Conservation (phyloP, 805 yeast genomes). For the Dipodascus albidus region DNA sequence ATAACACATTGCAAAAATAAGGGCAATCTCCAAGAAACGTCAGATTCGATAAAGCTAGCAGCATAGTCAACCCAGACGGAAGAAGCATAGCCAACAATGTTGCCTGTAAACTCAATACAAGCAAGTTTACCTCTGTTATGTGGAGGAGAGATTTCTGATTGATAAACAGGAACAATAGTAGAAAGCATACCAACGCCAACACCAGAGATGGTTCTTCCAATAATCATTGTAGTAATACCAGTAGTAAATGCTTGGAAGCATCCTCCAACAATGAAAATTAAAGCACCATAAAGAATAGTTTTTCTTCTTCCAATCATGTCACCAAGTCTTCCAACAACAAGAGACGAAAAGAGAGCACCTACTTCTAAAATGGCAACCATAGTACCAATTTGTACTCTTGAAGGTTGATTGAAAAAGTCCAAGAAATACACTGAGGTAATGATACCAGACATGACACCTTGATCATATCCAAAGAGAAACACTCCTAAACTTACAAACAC, state of each 20-base stretch:
- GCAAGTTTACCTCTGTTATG: conserved; percentile 78
- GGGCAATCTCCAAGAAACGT: conserved; percentile 71
- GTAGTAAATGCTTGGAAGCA: conserved; percentile 52
- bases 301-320: conserved; percentile 71
- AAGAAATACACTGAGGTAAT: conserved; percentile 63
- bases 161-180: conserved; percentile 79
- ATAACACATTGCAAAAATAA: conserved; percentile 63
- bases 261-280: conserved; percentile 72
- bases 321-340: conserved; percentile 66
- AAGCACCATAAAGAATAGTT: conserved; percentile 71
- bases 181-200: conserved; percentile 80
- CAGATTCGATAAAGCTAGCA: conserved; percentile 51
- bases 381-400: conserved; percentile 65
- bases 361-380: conserved; percentile 82
- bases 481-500: conserved; percentile 37
- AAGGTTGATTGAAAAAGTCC: conserved; percentile 59
- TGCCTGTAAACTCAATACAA: conserved; percentile 81
- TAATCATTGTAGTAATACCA: conserved; percentile 44
- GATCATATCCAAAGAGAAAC: conserved; percentile 69
- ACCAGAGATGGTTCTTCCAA: conserved; percentile 71
- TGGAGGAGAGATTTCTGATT: conserved; percentile 80
- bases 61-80: conserved; percentile 83
- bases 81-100: conserved; percentile 66
- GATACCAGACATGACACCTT: conserved; percentile 86
- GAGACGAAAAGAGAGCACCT: conserved; percentile 74